Conservation (phyloP, 108 stramenopile species). For the Cylindrotheca closterium region DNA sequence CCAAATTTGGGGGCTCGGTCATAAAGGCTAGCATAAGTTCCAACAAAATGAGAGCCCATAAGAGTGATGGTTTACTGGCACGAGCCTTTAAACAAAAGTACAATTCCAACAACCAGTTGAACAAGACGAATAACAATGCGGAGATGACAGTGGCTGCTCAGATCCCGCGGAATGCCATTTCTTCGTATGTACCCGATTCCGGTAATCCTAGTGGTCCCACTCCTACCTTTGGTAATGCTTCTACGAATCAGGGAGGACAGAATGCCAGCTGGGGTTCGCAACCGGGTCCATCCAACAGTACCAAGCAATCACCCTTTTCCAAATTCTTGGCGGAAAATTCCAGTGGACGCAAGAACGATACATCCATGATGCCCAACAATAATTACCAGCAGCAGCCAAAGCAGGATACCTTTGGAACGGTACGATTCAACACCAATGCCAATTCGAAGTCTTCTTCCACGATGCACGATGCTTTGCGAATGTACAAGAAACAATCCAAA, state of each 20-base stretch:
- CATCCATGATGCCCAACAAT: background rate
- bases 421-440: background rate
- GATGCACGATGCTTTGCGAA: constrained; percentile 26
- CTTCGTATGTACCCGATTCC: background rate
- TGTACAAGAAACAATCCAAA: constrained; percentile 20
- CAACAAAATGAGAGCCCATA: constrained; percentile 9
- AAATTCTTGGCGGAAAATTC: background rate
- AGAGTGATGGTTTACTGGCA: constrained; percentile 30
- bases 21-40: constrained; percentile 13
- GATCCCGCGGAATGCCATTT: constrained; percentile 13
- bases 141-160: constrained; percentile 3
- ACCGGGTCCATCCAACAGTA: background rate
- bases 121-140: constrained; percentile 16
- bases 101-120: constrained; percentile 9
- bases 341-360: background rate
- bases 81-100: constrained; percentile 30
- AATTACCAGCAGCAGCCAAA: background rate
- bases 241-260: background rate
- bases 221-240: background rate
- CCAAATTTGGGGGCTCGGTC: background rate
- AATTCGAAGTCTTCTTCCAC: constrained; percentile 4
- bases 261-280: constrained; percentile 2
- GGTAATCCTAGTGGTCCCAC: background rate
- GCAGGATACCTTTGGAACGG: no score
- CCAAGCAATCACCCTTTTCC: background rate